Percentiles rank a stretch among this genome's conserved stretches.
Evolutionary conservation across 2,329 filamentous ascomycete species (phyloP).

Genomic region (Waltergamsia citrina): DNA sequence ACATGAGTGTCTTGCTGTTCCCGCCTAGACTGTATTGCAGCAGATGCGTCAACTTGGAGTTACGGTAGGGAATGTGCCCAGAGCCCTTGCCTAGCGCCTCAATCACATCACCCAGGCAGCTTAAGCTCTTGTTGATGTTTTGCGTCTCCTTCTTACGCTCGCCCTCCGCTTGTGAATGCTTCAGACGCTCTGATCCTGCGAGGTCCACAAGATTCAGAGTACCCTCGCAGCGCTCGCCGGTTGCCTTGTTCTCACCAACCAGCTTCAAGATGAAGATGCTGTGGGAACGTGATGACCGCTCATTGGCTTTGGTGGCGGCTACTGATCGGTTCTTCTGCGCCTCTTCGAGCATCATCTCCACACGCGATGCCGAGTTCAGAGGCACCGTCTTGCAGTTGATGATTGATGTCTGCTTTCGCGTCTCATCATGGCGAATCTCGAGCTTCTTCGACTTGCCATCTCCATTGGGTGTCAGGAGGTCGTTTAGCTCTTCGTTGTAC

Average conservation of each 20-base stretch:
- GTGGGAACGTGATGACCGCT: constrained; percentile 87
- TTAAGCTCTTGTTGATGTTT: constrained; percentile 92
- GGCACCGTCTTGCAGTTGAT: constrained; percentile 68
- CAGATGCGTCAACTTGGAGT: constrained; percentile 93
- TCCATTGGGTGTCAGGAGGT: constrained; percentile 58
- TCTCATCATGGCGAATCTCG: constrained; percentile 79
- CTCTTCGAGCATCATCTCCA: constrained; percentile 69
- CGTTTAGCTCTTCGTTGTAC: constrained; percentile 95
- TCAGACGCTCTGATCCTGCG: constrained; percentile 83
- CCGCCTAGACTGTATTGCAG: constrained; percentile 91
- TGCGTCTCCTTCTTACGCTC: constrained; percentile 89
- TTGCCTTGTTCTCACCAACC: constrained; percentile 59
- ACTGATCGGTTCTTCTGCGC: constrained; percentile 84
- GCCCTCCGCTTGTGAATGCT: constrained; percentile 78
- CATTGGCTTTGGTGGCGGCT: constrained; percentile 95
- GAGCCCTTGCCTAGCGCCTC: constrained; percentile 80
- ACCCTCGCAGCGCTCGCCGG: constrained; percentile 78
- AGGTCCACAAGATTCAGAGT: constrained; percentile 94
- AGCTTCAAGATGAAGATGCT: constrained; percentile 91
- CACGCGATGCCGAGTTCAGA: constrained; percentile 70
- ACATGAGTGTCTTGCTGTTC: constrained; percentile 97
- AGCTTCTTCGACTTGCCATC: constrained; percentile 71
- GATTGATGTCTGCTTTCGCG: constrained; percentile 72
- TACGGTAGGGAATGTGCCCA: constrained; percentile 83
- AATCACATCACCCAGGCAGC: constrained; percentile 89